These are phyloP conservation scores for Penicillium herquei DNA, from an alignment of 495 filamentous ascomycete genomes.

Conservation along the genomic window DNA sequence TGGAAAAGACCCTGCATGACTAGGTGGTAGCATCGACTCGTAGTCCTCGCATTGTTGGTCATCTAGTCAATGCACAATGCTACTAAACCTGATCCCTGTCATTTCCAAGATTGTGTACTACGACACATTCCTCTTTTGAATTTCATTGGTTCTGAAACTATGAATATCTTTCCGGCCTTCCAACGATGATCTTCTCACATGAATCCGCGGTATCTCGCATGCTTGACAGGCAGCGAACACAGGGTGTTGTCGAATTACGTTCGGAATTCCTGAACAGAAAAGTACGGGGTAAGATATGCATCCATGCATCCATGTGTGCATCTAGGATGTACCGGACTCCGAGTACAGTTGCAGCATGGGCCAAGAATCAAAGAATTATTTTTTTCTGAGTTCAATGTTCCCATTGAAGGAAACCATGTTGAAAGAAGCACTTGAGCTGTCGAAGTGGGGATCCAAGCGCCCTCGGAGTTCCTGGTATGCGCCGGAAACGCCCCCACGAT, in stretches of 20 bases:
- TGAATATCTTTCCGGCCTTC: neutral
- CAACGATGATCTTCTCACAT: constrained; percentile 21
- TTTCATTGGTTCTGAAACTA: constrained; percentile 13
- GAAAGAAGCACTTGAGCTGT: neutral
- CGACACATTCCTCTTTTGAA: neutral
- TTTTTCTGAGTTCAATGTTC: neutral
- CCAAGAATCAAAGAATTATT: neutral
- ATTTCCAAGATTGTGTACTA: constrained; percentile 7
- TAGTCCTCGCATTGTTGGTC: constrained; percentile 4
- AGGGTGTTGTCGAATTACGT: too few relatives aligned
- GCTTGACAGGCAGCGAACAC: constrained; percentile 17
- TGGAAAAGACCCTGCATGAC: neutral
- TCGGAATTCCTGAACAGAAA: too few relatives aligned
- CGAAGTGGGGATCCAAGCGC: constrained; percentile 6
- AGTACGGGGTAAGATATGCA: too few relatives aligned
- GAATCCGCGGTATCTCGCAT: constrained; percentile 28
- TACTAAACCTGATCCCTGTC: constrained; percentile 16
- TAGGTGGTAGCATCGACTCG: neutral
- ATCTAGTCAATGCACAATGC: constrained; percentile 7
- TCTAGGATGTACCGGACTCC: neutral
- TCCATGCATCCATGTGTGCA: too few relatives aligned
- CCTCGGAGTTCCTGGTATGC: constrained; percentile 22
- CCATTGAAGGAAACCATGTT: neutral
- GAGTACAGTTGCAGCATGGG: neutral
- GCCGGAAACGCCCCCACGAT: constrained; percentile 24